phyloP scores from a whole-genome alignment of 169 alveolate genomes.

The Theileria annulata region DNA sequence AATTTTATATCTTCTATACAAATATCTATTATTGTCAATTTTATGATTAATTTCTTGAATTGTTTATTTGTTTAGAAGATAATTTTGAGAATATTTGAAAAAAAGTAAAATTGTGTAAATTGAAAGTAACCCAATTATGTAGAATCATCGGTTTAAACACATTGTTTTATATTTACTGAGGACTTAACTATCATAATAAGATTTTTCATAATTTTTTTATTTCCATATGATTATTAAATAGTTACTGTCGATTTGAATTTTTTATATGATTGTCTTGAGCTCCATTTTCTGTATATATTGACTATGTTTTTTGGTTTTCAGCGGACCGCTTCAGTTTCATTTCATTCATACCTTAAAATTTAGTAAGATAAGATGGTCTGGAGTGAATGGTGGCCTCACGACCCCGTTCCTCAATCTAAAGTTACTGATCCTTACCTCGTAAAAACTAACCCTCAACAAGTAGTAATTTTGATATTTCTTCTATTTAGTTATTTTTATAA shows the following conservation, averaged over 20 bases:
- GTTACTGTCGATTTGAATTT: not conserved
- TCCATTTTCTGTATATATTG: not conserved
- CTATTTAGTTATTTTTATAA: not conserved
- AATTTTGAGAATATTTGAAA: not conserved
- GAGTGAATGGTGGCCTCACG: slow-evolving; percentile 82
- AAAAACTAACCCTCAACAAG: slow-evolving; percentile 72
- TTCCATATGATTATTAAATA: not conserved
- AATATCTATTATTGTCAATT: not conserved
- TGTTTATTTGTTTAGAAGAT: not conserved
- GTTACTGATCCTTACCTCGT: slow-evolving; percentile 75
- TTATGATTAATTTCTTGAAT: not conserved
- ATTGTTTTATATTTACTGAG: no score
- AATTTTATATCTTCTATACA: not conserved
- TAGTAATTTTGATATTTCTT: slow-evolving; percentile 16
- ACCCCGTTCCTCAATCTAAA: slow-evolving; percentile 74
- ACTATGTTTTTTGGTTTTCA: not conserved
- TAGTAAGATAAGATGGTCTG: slow-evolving; percentile 66
- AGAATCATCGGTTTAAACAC: not conserved
- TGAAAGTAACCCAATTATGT: slow-evolving; percentile 5
- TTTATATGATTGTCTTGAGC: not conserved
- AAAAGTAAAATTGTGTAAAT: slow-evolving; percentile 13
- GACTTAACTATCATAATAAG: not conserved
- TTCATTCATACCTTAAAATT: slow-evolving; percentile 4
- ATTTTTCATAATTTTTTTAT: no score
- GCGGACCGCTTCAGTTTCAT: not conserved